Percentiles rank a stretch among this genome's conserved stretches.
Evolutionary conservation across 2,329 filamentous ascomycete genomes (phyloP).

Genomic region (Talaromyces verruculosus): DNA sequence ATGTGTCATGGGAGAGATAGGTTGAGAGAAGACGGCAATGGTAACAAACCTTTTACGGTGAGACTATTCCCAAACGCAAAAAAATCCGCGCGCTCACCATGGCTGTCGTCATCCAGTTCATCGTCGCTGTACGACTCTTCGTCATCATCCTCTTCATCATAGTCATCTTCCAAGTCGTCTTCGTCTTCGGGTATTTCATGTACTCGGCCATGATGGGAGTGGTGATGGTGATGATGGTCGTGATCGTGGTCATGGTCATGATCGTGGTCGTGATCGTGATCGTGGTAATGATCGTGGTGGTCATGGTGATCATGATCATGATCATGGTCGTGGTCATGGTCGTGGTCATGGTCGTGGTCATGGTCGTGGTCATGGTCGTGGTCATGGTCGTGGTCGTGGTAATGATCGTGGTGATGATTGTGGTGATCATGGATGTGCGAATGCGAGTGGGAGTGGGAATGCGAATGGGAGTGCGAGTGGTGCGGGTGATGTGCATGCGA

Average conservation of each 20-base stretch:
- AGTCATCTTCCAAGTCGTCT: constrained; percentile 49
- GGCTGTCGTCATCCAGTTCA: constrained; percentile 64
- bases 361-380: background rate
- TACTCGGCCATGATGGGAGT: constrained; percentile 66
- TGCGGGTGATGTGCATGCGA: constrained; percentile 43
- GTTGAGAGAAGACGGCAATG: constrained; percentile 39
- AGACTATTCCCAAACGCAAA: constrained; percentile 97
- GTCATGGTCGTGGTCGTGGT: background rate
- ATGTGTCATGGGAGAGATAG: background rate
- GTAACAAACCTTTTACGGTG: constrained; percentile 75
- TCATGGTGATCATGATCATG: constrained; percentile 30
- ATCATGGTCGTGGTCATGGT: background rate
- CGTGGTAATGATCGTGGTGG: constrained; percentile 53
- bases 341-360: background rate
- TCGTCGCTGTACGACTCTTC: constrained; percentile 67
- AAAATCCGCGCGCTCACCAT: constrained; percentile 72
- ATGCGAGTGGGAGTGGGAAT: constrained; percentile 12
- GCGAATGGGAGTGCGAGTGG: constrained; percentile 13
- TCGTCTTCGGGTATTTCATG: constrained; percentile 57
- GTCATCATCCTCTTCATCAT: constrained; percentile 63
- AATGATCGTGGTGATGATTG: background rate
- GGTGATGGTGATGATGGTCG: constrained; percentile 57
- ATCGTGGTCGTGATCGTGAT: constrained; percentile 47
- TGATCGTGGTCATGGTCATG: constrained; percentile 55
- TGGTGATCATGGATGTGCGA: constrained; percentile 10